Conservation (phyloP, 441 rosid genomes). For the Aleurites moluccanus region DNA sequence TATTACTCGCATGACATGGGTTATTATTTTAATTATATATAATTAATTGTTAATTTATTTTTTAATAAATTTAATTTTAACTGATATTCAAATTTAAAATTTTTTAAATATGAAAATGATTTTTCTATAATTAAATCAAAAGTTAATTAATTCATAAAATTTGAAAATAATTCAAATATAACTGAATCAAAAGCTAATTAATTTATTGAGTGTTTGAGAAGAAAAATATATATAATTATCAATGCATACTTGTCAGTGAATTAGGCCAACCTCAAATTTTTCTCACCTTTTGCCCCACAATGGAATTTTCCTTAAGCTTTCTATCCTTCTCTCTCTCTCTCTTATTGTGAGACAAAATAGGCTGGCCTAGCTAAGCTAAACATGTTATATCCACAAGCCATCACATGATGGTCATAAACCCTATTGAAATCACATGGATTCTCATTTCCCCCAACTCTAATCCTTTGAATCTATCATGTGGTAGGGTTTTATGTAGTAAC, state of each 20-base stretch:
- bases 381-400: conserved; percentile 6
- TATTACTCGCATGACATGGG: no score
- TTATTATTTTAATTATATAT: no score
- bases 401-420: conserved; percentile 12
- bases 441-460: background rate
- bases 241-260: background rate
- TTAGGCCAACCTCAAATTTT: conserved; percentile 3
- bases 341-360: background rate
- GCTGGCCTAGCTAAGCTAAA: conserved; percentile 4
- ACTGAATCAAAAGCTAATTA: no score
- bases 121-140: no score
- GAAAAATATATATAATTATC: background rate
- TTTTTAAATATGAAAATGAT: no score
- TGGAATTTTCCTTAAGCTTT: background rate
- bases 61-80: no score
- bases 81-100: no score
- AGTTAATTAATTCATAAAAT: no score
- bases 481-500: background rate
- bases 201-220: no score
- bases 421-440: conserved; percentile 6
- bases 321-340: background rate
- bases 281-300: background rate
- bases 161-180: no score
- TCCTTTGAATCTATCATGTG: conserved; percentile 9
- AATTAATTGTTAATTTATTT: no score